Conservation (phyloP, 768 basidiomycete species). For the Phaffia australis region DNA sequence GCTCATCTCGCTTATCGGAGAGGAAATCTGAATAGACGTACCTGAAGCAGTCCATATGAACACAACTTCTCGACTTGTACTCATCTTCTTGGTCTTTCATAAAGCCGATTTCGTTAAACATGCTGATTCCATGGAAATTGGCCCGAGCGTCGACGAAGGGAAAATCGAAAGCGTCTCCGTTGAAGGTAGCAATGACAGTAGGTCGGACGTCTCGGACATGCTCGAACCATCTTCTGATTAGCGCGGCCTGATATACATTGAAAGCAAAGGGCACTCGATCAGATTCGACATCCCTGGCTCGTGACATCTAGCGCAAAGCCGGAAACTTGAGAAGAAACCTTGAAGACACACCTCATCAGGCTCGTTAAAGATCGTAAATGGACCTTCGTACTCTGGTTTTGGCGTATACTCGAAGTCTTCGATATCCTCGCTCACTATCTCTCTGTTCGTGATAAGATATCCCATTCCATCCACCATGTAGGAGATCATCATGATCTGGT, state of each 20-base stretch:
- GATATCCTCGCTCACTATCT: constrained; percentile 94
- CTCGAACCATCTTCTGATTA: constrained; percentile 77
- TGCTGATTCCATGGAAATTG: constrained; percentile 80
- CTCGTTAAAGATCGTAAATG: constrained; percentile 91
- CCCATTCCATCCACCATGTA: constrained; percentile 99
- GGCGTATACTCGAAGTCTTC: constrained; percentile 99
- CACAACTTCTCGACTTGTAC: constrained; percentile 82
- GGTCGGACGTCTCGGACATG: constrained; percentile 89
- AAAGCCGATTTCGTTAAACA: constrained; percentile 92
- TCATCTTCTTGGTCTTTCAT: constrained; percentile 84
- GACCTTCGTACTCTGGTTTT: constrained; percentile 93
- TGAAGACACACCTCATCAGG: constrained; percentile 60
- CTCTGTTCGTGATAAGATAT: constrained; percentile 91
- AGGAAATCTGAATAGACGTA: constrained; percentile 26
- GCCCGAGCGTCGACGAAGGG: constrained; percentile 84
- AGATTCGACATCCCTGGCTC: too few relatives aligned
- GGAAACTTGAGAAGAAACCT: neutral
- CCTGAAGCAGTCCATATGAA: constrained; percentile 98
- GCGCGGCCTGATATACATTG: constrained; percentile 49
- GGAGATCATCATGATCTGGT: constrained; percentile 99
- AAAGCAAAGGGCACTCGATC: neutral
- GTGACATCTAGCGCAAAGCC: neutral
- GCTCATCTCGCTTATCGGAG: neutral
- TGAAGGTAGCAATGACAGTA: constrained; percentile 95
- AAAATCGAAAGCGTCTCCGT: constrained; percentile 99